Evolutionary conservation across 495 filamentous ascomycete species (phyloP), one percentile per base, ranked within the genome.

Genomic region (Pyronema domesticum): DNA sequence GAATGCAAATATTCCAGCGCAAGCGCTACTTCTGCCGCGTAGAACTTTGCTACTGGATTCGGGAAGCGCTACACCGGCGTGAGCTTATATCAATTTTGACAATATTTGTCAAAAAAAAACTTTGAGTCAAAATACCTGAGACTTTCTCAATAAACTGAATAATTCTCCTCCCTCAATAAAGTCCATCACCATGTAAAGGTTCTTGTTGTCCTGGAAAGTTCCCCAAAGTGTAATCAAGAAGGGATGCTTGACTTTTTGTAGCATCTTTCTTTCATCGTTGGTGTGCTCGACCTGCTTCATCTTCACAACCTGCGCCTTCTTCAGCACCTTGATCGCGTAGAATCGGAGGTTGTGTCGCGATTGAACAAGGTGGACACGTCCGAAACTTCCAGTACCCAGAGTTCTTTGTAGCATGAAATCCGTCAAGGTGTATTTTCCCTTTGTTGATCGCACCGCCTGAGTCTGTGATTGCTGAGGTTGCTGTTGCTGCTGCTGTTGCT

Each of bases 221-320:
- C 93, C 93, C 93, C 93, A 96, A 45, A 98, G 70, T 2, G 93
- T 96, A 63, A 98, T 89, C 46, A 98, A 73, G 71, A 98, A 98
- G 0, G 91, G 89, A 71, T 98, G 89, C 65, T 94, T 89, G 55
- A 95, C 89, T 60, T 89, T 83, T 60, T 84, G 85, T 55, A 98
- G 70, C 93, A 98, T 96, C 51, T 78, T 78, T 56, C 91, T 77
- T 73, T 98, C 91, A 67, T 96, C 91, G 66, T 96, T 96, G 54
- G 91, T 98, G 69, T 98, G 91, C 66, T 96, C 93, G 46, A 98
- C 85, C 68, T 98, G 93, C 74, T 96, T 96, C 91, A 96, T 96
- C 75, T 94, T 96, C 59, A 96, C 88, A 42, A 98, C 91, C 69
- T 98, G 93, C 49, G 80, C 82, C 76, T 98, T 98, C 71, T 96